Evolutionary conservation across 257 asterid genomes (phyloP), one percentile per base, ranked within the genome.

Genomic region (Coffea canephora): DNA sequence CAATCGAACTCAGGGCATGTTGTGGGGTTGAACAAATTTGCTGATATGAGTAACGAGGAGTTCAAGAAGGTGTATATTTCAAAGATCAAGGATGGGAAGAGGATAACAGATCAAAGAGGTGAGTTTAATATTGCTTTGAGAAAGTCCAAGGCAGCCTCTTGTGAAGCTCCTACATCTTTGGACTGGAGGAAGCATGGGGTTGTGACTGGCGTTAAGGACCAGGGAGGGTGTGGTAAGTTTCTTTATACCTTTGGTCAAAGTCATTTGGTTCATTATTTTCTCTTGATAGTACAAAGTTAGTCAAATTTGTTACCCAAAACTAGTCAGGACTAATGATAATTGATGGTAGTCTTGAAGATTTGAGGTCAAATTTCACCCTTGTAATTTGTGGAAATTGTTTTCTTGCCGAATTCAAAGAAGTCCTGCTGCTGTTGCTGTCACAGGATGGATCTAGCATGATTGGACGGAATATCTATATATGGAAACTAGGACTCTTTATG

Each of bases 121-220:
- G 48, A 50, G 43, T 39, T 39, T n/a, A 1, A 43, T 67, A 19
- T 16, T n/a, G 43, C 9, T n/a, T 8, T 5, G 46, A 34, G 62
- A 75, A 64, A 3, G 13, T 50, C 64, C 68, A 54, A 6, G 70
- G 71, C 50, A 7, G n/a, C 66, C n/a, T 75, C 80, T 64, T 82
- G 88, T 25, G 84, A 82, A 55, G 76, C 83, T 77, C 84, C 81
- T 52, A 12, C 41, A 59, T 78, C 85, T 15, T 69, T 83, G 82
- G 89, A 87, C 75, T 85, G 90, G 90, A 83, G 90, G 73, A 70
- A 79, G 45, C 66, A 64, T 52, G 87, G 89, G 19, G 85, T 78
- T 54, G 90, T 85, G 21, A 83, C 86, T 52, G 82, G 73, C 43
- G 86, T 87, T 48, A 80, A 83, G 81, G 61, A 83, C 48, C 87